These are phyloP conservation scores for Suhomyces bribrorum DNA, from an alignment of 1,139 yeast genomes.

Conservation along the genomic window DNA sequence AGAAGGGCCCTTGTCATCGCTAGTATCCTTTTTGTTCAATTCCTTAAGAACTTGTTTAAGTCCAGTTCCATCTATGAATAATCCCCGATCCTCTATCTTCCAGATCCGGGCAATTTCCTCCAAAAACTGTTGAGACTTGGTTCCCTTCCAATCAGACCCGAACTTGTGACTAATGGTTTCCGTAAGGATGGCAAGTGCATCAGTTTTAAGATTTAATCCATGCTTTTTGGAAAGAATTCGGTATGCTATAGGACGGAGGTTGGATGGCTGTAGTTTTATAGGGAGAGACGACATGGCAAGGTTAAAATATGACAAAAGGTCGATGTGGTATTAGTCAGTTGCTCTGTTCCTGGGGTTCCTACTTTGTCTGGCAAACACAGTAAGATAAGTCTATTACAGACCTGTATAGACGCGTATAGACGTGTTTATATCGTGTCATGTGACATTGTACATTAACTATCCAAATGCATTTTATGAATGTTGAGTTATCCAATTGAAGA, in stretches of 20 bases:
- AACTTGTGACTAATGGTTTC: slow-evolving; percentile 70
- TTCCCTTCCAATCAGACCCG: slow-evolving; percentile 85
- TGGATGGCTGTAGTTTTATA: slow-evolving; percentile 72
- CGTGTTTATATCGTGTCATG: background rate
- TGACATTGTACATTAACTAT: background rate
- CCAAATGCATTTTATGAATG: too few species aligned
- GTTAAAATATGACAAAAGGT: too few species aligned
- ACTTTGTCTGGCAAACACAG: too few species aligned
- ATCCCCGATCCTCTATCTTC: slow-evolving; percentile 86
- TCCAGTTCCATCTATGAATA: slow-evolving; percentile 78
- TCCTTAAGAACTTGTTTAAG: slow-evolving; percentile 66
- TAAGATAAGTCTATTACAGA: too few species aligned
- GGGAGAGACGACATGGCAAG: slow-evolving; percentile 37
- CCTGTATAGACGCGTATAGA: background rate
- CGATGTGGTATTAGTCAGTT: too few species aligned
- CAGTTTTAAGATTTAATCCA: slow-evolving; percentile 85
- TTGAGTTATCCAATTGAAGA: too few species aligned
- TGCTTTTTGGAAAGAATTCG: slow-evolving; percentile 87
- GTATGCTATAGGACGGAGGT: slow-evolving; percentile 88
- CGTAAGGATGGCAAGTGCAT: slow-evolving; percentile 74
- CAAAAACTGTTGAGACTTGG: slow-evolving; percentile 63
- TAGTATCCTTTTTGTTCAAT: slow-evolving; percentile 22
- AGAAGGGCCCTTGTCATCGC: slow-evolving; percentile 11
- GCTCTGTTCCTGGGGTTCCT: too few species aligned
- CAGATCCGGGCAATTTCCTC: slow-evolving; percentile 81